Conservation (phyloP, 495 filamentous ascomycete species). For the Neurospora cerealis region DNA sequence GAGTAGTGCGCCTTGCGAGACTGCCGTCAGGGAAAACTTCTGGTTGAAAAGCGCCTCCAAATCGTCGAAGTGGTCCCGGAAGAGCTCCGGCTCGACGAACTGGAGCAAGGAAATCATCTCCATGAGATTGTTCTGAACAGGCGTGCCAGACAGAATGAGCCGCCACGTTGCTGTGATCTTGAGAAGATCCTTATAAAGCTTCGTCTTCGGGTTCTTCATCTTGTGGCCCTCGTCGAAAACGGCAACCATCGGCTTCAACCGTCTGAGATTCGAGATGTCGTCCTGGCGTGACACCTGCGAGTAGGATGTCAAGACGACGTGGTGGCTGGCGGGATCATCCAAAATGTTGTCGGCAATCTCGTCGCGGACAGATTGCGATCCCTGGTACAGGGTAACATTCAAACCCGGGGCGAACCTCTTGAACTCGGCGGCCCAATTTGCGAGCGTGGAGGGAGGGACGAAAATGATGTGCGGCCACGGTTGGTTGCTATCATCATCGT, state of each 20-base stretch:
- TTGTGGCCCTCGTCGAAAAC: slow-evolving; percentile 92
- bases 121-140: slow-evolving; percentile 90
- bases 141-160: slow-evolving; percentile 84
- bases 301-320: slow-evolving; percentile 90
- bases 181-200: slow-evolving; percentile 70
- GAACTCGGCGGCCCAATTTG: slow-evolving; percentile 93
- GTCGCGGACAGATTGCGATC: slow-evolving; percentile 49
- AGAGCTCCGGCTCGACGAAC: slow-evolving; percentile 83
- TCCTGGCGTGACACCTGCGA: slow-evolving; percentile 31
- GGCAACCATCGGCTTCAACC: slow-evolving; percentile 47
- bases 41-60: slow-evolving; percentile 78
- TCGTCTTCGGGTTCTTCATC: slow-evolving; percentile 75
- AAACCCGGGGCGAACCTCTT: slow-evolving; percentile 71
- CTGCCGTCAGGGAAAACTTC: slow-evolving; percentile 72
- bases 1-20: slow-evolving; percentile 63
- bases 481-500: slow-evolving; percentile 27
- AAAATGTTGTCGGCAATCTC: slow-evolving; percentile 57
- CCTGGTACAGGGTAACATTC: slow-evolving; percentile 74
- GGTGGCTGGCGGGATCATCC: slow-evolving; percentile 51
- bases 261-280: slow-evolving; percentile 29
- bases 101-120: slow-evolving; percentile 81
- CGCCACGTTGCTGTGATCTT: slow-evolving; percentile 67
- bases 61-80: slow-evolving; percentile 61
- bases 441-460: slow-evolving; percentile 84
- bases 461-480: slow-evolving; percentile 77